Evolutionary conservation across 352 stramenopile genomes (phyloP), one percentile per base, ranked within the genome.

Genomic region (Pythium myriotylum): DNA sequence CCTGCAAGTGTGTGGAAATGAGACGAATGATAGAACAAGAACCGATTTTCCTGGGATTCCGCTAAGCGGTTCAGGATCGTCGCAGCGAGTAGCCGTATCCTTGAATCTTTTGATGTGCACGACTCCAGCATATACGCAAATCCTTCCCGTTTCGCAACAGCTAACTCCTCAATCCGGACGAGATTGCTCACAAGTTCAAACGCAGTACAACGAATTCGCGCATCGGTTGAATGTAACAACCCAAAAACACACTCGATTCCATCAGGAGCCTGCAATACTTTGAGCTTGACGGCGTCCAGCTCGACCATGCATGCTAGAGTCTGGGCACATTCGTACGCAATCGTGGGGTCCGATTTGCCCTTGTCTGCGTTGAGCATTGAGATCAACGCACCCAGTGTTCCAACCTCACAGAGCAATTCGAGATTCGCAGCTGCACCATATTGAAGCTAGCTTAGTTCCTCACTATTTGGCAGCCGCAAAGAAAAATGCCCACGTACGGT

Each of bases 191-290:
- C 56, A 13, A 93, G 52, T 16, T 89, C 74, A 20, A 92, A 86
- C 2, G 76, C 81, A 6, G 67, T 70, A 12, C 77, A 60, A 3
- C 76, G 78, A 4, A 92, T 54, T 24, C 81, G 79, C 10, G 80
- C 32, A 37, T 91, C 76, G 17, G 63, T 39, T 2, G 81, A 77
- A 27, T 86, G 74, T 3, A 91, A 54, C 23, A 95, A 59, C 22
- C 79, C 69, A 50, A 93, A 92, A 10, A 94, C 60, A 37, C 74
- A 88, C 37, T 90, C 76, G 24, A 94, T 64, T 13, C 84, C 84
- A 27, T 86, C 73, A 16, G 86, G 83, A 1, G 81, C 73, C 45
- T 84, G 69, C 7, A 94, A 71, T 42, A 95, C 57, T 40, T 90
- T 86, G 26, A 65, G 27, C 52, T 92, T 86, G 45, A 88, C 63